Evolutionary conservation across 2,329 filamentous ascomycete species (phyloP).

Genomic region (Thielaviopsis musarum): DNA sequence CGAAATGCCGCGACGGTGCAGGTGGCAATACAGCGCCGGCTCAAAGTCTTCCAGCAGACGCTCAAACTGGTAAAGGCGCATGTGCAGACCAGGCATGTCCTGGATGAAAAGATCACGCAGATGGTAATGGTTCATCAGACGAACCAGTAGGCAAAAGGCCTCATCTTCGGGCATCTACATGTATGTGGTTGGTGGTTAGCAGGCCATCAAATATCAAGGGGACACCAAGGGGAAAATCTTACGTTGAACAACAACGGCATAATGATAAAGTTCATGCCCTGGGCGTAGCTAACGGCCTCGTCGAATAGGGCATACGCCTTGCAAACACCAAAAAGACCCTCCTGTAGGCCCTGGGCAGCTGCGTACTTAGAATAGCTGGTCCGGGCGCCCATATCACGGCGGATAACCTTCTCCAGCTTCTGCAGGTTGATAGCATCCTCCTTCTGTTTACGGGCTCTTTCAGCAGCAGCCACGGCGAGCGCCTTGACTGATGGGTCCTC

Average conservation of each 20-base stretch:
- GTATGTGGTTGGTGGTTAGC: slow-evolving; percentile 4
- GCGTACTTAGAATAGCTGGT: slow-evolving; percentile 97
- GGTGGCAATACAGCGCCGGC: slow-evolving; percentile 85
- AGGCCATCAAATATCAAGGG: neutral
- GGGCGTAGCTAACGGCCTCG: slow-evolving; percentile 85
- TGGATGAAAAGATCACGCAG: slow-evolving; percentile 84
- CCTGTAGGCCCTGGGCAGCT: slow-evolving; percentile 76
- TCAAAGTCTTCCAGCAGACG: slow-evolving; percentile 84
- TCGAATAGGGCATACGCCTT: slow-evolving; percentile 96
- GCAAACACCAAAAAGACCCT: slow-evolving; percentile 86
- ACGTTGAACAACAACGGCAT: slow-evolving; percentile 94
- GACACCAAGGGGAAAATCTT: slow-evolving; percentile 21
- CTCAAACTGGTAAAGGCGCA: slow-evolving; percentile 89
- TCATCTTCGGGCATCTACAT: slow-evolving; percentile 84
- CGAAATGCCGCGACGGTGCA: slow-evolving; percentile 72
- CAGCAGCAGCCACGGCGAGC: slow-evolving; percentile 44
- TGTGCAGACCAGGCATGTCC: slow-evolving; percentile 91
- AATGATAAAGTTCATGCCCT: slow-evolving; percentile 96
- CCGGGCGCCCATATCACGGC: slow-evolving; percentile 73
- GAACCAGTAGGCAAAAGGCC: slow-evolving; percentile 82
- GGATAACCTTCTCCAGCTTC: slow-evolving; percentile 83
- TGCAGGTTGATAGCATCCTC: slow-evolving; percentile 56
- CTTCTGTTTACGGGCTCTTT: slow-evolving; percentile 62
- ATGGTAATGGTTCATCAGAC: slow-evolving; percentile 92
- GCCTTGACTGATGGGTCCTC: slow-evolving; percentile 47